Conservation (phyloP, 2,329 filamentous ascomycete species). For the Chalara sp. region DNA sequence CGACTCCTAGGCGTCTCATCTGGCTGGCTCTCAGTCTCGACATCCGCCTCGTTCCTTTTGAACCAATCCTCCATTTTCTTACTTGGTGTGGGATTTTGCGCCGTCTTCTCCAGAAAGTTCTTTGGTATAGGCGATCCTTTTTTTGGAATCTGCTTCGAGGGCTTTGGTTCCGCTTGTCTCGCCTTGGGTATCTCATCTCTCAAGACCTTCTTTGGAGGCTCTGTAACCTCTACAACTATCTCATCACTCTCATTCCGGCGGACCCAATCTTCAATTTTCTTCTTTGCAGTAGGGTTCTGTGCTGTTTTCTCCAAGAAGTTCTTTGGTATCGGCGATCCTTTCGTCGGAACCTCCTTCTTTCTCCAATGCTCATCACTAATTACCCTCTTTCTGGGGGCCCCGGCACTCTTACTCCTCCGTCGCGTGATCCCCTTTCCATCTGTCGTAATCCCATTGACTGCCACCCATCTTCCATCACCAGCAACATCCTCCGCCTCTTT, state of each 20-base stretch:
- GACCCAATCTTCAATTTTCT: constrained; percentile 58
- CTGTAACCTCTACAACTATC: neutral
- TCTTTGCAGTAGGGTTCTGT: constrained; percentile 48
- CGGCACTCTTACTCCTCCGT: constrained; percentile 30
- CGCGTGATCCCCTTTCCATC: constrained; percentile 3
- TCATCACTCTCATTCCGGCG: constrained; percentile 15
- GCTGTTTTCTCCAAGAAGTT: constrained; percentile 45
- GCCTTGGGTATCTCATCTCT: neutral
- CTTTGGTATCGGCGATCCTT: constrained; percentile 41
- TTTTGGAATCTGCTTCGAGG: constrained; percentile 41
- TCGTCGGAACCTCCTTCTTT: constrained; percentile 32
- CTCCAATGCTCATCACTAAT: constrained; percentile 91
- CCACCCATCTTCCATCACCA: too few relatives aligned
- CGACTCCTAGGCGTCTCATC: constrained; percentile 6
- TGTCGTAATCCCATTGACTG: constrained; percentile 5
- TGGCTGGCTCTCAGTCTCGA: neutral
- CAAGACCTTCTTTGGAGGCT: constrained; percentile 2
- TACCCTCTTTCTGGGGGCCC: constrained; percentile 78
- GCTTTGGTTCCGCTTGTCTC: constrained; percentile 23
- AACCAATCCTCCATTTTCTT: constrained; percentile 59
- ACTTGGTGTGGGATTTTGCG: constrained; percentile 47
- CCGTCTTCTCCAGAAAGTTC: constrained; percentile 45
- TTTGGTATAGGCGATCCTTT: constrained; percentile 41
- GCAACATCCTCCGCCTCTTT: constrained; percentile 24
- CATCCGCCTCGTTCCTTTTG: constrained; percentile 15